Evolutionary conservation across 2,329 filamentous ascomycete species (phyloP).

Genomic region (Beauveria scarabaeidicola): DNA sequence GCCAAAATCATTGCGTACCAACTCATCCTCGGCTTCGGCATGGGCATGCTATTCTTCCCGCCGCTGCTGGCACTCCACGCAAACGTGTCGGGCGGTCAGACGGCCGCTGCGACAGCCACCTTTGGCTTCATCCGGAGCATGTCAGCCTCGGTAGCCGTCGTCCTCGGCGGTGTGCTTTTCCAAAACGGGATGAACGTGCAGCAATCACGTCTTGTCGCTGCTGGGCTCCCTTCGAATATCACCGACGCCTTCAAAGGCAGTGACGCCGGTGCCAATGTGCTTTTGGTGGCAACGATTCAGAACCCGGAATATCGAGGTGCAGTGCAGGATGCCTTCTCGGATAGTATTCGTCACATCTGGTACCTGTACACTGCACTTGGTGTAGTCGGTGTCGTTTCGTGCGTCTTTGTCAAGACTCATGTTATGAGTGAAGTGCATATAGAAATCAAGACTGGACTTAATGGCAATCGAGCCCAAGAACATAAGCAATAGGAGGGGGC

Average conservation of each 20-base stretch:
- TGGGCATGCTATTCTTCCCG: constrained; percentile 54
- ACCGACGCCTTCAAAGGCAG: constrained; percentile 6
- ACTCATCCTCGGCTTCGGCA: constrained; percentile 50
- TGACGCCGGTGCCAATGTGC: constrained; percentile 10
- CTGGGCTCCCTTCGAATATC: neutral
- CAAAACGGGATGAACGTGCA: constrained; percentile 33
- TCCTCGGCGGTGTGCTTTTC: constrained; percentile 38
- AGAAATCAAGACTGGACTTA: constrained; percentile 7
- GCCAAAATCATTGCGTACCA: constrained; percentile 45
- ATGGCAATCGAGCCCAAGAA: constrained; percentile 5
- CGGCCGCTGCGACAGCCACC: constrained; percentile 54
- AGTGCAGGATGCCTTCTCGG: constrained; percentile 9
- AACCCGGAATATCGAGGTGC: neutral
- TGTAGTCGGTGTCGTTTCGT: constrained; percentile 4
- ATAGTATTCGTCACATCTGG: constrained; percentile 8
- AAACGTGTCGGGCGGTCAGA: constrained; percentile 49
- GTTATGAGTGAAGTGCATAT: constrained; percentile 11
- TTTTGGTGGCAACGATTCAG: constrained; percentile 1
- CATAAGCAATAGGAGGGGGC: neutral
- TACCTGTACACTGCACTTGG: constrained; percentile 10
- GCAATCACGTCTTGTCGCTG: neutral
- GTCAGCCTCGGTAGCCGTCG: constrained; percentile 47
- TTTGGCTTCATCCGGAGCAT: constrained; percentile 53
- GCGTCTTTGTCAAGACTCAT: constrained; percentile 7
- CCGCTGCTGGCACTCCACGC: constrained; percentile 58